Base-by-base conservation (phyloP, 176 grass and related monocot species). In the Zea luxurians region DNA sequence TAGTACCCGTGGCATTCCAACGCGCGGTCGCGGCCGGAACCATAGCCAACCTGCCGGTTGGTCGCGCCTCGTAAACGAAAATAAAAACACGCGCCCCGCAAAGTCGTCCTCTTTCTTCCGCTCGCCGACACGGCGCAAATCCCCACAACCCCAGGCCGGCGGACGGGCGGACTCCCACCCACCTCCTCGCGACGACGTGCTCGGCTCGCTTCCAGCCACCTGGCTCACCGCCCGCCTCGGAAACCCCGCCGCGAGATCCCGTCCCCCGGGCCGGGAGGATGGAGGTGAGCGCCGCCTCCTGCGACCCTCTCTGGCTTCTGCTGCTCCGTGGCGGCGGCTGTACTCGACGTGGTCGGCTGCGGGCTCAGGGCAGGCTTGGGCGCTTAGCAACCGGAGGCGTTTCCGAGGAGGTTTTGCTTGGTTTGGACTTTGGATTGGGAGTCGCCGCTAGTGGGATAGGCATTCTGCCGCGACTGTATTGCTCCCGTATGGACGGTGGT, bases 51-150 rank as follows among this genome's bases (percentile, higher is more conserved):
- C 17, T 50, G 78, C 73, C 8, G 66, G 66, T 86, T 64, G 85
- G 44, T 82, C 34, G 7, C 57, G n/a, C 18, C 9, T 34, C 37
- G 44, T 4, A 11, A 8, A 40, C 27, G 27, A 27, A 27, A 27
- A 27, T 27, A 27, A 27, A 27, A 27, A 27, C 27, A 27, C 27
- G 27, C 27, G 27, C 27, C 27, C 27, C 27, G 27, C 27, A 27
- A 40, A 55, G 52, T 79, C 77, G 64, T 36, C 64, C 68, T 45
- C 75, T 61, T 53, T 27, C 69, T 61, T 66, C 69, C 61, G 69
- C 83, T 36, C 79, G 85, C 80, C 80, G 80, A 83, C 80, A 66
- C 80, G 80, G 61, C 80, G 61, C 71, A 75, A 67, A 83, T 75
- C 71, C 61, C 52, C 65, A 13, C 47, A 7, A 9, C 4, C 52